These are phyloP conservation scores for Apiospora malaysiana DNA, from an alignment of 2,329 filamentous ascomycete species.

Conservation along the genomic window DNA sequence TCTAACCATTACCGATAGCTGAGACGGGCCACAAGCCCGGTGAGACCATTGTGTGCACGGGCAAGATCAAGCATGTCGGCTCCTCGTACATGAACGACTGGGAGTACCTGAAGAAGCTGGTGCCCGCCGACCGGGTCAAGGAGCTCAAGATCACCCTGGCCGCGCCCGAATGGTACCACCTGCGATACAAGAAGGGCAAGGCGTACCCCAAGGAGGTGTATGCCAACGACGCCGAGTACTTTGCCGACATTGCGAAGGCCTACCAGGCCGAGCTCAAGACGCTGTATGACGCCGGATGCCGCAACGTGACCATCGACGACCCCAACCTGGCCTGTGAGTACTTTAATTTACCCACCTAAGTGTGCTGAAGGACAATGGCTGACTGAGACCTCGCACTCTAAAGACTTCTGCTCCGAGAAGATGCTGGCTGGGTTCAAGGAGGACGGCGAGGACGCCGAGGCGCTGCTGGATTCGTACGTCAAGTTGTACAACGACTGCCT, in stretches of 20 bases:
- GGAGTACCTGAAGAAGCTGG: slow-evolving; percentile 48
- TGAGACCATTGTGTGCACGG: slow-evolving; percentile 51
- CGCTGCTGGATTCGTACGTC: slow-evolving; percentile 77
- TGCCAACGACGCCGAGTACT: slow-evolving; percentile 65
- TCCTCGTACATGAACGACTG: slow-evolving; percentile 50
- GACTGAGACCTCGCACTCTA: background rate
- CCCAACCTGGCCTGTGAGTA: slow-evolving; percentile 69
- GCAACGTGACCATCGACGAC: slow-evolving; percentile 72
- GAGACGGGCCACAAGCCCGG: slow-evolving; percentile 54
- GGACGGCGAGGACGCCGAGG: slow-evolving; percentile 71
- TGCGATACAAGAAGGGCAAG: slow-evolving; percentile 59
- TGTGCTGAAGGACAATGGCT: background rate
- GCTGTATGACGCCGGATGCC: slow-evolving; percentile 66
- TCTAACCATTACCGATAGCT: slow-evolving; percentile 32
- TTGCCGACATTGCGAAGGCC: slow-evolving; percentile 67
- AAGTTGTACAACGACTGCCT: slow-evolving; percentile 78
- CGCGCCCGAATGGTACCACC: slow-evolving; percentile 62
- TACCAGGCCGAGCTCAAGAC: slow-evolving; percentile 62
- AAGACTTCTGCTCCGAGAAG: slow-evolving; percentile 76
- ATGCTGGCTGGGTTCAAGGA: slow-evolving; percentile 75
- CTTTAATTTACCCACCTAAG: too few species aligned
- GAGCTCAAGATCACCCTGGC: slow-evolving; percentile 61
- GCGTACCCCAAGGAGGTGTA: slow-evolving; percentile 65
- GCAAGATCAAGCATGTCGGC: slow-evolving; percentile 53
- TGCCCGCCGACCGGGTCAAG: slow-evolving; percentile 65